Base-by-base conservation (phyloP, 1,284 basidiomycete species). In the Puccinia novopanici region DNA sequence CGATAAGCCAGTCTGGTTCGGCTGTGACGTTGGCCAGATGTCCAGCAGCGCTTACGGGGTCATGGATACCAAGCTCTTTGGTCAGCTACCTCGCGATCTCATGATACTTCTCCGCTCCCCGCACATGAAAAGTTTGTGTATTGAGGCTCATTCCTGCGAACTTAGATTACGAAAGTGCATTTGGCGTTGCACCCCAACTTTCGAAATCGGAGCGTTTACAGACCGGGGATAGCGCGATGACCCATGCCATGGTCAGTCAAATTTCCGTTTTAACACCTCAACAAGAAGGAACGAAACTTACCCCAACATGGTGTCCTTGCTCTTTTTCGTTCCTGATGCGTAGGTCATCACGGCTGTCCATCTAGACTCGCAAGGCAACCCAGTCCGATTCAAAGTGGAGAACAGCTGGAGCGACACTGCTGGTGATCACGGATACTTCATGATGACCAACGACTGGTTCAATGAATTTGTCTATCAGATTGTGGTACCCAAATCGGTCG, bases 301-400 rank as follows among this genome's bases (percentile, higher is more conserved):
- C 30, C 8, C 12, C 48, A 30, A 75, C 13, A 50, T 17, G 19
- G 13, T 45, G 17, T 72, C 19, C 19, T 42, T 54, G 65, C 40
- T 84, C 84, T 42, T 50, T 70, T 48, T 84, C 84, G 83, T 85
- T 85, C 0, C 34, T 34, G 85, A 87, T 82, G 86, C 86, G 10
- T 87, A 94, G 93, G 93, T 95, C 73, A 94, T 97, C 84, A 91
- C 92, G 27, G 94, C 90, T 27, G 94, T 95, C n/a, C 94, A 96
- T 85, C 87, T 97, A 76, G 93, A 95, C 84, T 84, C 87, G 19
- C 87, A 87, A 48, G 93, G 93, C 68, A 90, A 90, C 81, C 91
- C 94, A 0, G 87, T 95, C 45, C 89, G 94, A 15, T 98, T 93
- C 89, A 92, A 94, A 86, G 93, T 98, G 15, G 95, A 98, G 88